phyloP scores from a whole-genome alignment of 2,329 filamentous ascomycete species.

The Fusarium domesticum region DNA sequence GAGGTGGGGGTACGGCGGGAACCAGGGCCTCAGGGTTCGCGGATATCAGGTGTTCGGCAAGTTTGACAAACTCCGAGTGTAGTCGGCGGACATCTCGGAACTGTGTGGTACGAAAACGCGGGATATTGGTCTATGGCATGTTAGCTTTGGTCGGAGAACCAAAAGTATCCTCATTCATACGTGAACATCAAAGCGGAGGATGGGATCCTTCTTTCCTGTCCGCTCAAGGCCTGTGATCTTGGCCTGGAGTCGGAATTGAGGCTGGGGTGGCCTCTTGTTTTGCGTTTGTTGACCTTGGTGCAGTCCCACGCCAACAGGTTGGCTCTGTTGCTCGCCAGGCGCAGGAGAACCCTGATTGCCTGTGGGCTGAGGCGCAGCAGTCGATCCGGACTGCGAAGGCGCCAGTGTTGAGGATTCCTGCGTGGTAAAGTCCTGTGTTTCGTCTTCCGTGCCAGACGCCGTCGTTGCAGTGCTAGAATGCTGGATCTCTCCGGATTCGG shows the following conservation, averaged over 20 bases:
- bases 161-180: slow-evolving; percentile 49
- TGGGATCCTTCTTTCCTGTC: slow-evolving; percentile 91
- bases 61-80: slow-evolving; percentile 92
- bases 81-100: slow-evolving; percentile 95
- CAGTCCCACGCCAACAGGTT: slow-evolving; percentile 13
- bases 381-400: slow-evolving; percentile 19
- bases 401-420: slow-evolving; percentile 33
- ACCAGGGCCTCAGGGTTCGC: slow-evolving; percentile 97
- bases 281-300: slow-evolving; percentile 40
- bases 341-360: slow-evolving; percentile 11
- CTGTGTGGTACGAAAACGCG: slow-evolving; percentile 94
- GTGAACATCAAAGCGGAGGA: slow-evolving; percentile 93
- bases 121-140: slow-evolving; percentile 81
- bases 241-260: slow-evolving; percentile 81
- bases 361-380: slow-evolving; percentile 12
- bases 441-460: slow-evolving; percentile 43
- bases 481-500: slow-evolving; percentile 40
- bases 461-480: slow-evolving; percentile 48
- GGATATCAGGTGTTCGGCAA: slow-evolving; percentile 93
- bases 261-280: slow-evolving; percentile 58
- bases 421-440: slow-evolving; percentile 17
- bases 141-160: slow-evolving; percentile 18
- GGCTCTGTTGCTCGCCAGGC: slow-evolving; percentile 31
- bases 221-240: slow-evolving; percentile 94
- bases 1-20: slow-evolving; percentile 88